phyloP scores from a whole-genome alignment of 257 asterid genomes.

The Rehmannia glutinosa region DNA sequence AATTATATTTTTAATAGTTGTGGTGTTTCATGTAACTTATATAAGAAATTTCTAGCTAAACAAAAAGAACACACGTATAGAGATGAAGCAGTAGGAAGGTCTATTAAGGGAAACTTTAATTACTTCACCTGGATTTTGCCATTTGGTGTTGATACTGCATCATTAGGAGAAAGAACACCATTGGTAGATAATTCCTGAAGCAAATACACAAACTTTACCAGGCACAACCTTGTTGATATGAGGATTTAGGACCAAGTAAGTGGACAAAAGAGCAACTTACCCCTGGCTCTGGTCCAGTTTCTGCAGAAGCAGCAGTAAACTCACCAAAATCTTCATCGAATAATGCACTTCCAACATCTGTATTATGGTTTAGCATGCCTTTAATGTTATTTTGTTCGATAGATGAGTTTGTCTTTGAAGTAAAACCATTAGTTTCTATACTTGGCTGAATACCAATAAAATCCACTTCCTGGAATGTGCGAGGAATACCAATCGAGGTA shows the following conservation, averaged over 20 bases:
- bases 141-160: constrained; percentile 16
- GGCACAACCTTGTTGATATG: background rate
- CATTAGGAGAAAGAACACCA: constrained; percentile 18
- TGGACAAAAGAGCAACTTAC: constrained; percentile 30
- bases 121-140: constrained; percentile 28
- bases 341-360: constrained; percentile 31
- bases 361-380: constrained; percentile 19
- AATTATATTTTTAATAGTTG: background rate
- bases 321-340: constrained; percentile 65
- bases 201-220: constrained; percentile 14
- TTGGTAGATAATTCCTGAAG: constrained; percentile 31
- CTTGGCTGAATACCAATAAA: constrained; percentile 31
- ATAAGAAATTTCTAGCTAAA: background rate
- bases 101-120: constrained; percentile 4
- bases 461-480: constrained; percentile 30
- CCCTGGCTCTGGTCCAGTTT: constrained; percentile 34
- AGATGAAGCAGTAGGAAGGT: background rate
- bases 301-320: constrained; percentile 50
- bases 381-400: constrained; percentile 25
- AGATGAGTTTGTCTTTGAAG: constrained; percentile 23
- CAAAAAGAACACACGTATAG: background rate
- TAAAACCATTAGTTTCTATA: constrained; percentile 21
- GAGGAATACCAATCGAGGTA: constrained; percentile 31
- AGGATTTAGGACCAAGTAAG: background rate
- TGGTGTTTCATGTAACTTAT: constrained; percentile 3